Evolutionary conservation across 2,329 filamentous ascomycete species (phyloP).

Genomic region (Paramyrothecium sp.): DNA sequence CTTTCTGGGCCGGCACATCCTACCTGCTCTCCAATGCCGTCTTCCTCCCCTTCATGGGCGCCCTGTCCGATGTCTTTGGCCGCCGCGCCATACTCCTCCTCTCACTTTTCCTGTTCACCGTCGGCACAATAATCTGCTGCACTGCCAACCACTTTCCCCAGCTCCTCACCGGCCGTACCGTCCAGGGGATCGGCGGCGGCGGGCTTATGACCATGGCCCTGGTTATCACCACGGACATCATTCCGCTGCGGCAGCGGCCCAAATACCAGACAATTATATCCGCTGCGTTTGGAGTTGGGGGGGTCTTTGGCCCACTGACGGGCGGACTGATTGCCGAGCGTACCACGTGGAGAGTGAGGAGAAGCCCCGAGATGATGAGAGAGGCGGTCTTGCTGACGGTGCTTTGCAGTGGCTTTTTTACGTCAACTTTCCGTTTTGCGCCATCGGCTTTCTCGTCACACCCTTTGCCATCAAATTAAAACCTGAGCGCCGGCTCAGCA

Average conservation of each 20-base stretch:
- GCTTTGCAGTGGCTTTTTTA: neutral
- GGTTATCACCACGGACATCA: slow-evolving; percentile 9
- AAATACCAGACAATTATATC: slow-evolving; percentile 1
- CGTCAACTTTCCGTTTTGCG: neutral
- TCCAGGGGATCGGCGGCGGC: slow-evolving; percentile 11
- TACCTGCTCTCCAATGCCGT: neutral
- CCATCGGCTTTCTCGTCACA: neutral
- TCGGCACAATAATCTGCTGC: neutral
- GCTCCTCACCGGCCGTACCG: slow-evolving; percentile 6
- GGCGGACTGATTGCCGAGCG: neutral
- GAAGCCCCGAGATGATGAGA: no score
- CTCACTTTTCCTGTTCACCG: neutral
- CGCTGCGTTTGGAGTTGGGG: neutral
- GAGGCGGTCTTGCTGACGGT: no score
- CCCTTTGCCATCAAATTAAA: neutral
- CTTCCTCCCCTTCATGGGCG: neutral
- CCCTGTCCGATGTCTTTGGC: neutral
- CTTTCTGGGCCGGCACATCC: neutral
- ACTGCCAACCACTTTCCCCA: slow-evolving; percentile 1
- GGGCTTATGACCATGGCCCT: slow-evolving; percentile 10
- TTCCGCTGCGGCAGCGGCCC: neutral
- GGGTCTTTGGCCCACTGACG: neutral
- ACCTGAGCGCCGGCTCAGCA: neutral
- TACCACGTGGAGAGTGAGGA: neutral
- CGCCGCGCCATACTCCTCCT: neutral